A percentile compares a stretch with the other conserved stretches of the same genome.
Evolutionary conservation across 768 basidiomycete genomes (phyloP).

Genomic region (Tubosaeta sp.): DNA sequence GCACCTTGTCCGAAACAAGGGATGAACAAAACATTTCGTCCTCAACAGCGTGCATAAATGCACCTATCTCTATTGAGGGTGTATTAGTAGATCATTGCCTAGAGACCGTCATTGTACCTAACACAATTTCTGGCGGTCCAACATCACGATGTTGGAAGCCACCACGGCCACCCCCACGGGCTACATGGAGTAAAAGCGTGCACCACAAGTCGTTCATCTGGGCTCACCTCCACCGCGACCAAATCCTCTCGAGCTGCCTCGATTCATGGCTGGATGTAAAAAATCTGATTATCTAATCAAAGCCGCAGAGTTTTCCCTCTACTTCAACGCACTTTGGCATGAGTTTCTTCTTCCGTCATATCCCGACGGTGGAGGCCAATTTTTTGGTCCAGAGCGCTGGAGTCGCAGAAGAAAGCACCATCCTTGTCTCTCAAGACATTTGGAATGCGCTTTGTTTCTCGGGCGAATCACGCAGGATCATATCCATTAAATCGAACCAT

Average conservation of each 20-base stretch:
- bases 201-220: neutral
- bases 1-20: constrained; percentile 82
- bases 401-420: constrained; percentile 18
- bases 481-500: constrained; percentile 24
- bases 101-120: constrained; percentile 42
- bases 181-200: constrained; percentile 23
- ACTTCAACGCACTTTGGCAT: constrained; percentile 13
- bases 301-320: neutral
- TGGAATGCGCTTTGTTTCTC: constrained; percentile 28
- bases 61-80: constrained; percentile 71
- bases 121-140: constrained; percentile 76
- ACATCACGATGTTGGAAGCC: constrained; percentile 67
- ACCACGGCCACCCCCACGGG: constrained; percentile 63
- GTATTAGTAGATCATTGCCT: constrained; percentile 1
- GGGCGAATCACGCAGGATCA: constrained; percentile 6
- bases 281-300: constrained; percentile 22
- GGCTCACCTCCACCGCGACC: constrained; percentile 49
- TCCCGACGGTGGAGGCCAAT: constrained; percentile 19
- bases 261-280: constrained; percentile 37
- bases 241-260: constrained; percentile 52
- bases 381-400: constrained; percentile 23
- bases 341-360: constrained; percentile 36
- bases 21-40: constrained; percentile 97
- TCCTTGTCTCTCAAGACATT: constrained; percentile 30
- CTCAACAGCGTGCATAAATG: constrained; percentile 93